These are phyloP conservation scores for Otatea glauca DNA, from an alignment of 176 grass and related monocot genomes.

Conservation along the genomic window DNA sequence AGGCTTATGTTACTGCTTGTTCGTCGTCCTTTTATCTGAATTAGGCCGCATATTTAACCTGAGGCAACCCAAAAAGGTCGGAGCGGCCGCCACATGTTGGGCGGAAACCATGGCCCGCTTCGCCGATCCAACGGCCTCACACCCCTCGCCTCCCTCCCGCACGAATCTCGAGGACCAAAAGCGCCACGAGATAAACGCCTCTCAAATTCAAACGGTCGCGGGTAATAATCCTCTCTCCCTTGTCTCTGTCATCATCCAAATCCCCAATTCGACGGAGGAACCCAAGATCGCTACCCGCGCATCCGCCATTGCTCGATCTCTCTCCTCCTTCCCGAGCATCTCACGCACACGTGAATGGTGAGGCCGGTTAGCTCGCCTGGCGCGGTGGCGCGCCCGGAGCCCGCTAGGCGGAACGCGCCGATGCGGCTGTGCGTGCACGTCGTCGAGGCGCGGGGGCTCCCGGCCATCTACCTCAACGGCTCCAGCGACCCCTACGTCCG, in stretches of 20 bases:
- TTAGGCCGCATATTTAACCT: not conserved
- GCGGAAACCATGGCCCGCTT: not conserved
- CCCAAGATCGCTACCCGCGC: not conserved
- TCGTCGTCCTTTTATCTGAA: not conserved
- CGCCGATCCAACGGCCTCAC: constrained; percentile 25
- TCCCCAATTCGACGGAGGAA: constrained; percentile 39
- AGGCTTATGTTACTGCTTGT: no score
- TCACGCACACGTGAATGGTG: no score
- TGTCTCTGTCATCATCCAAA: constrained; percentile 31
- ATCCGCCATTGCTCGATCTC: constrained; percentile 33
- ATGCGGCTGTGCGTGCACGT: constrained; percentile 92
- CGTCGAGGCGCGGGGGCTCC: constrained; percentile 75
- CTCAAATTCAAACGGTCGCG: constrained; percentile 47
- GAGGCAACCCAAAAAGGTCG: constrained; percentile 18
- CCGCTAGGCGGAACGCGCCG: constrained; percentile 35
- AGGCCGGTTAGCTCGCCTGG: not conserved
- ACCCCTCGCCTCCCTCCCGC: not conserved
- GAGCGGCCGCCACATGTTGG: constrained; percentile 25
- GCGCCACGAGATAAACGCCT: constrained; percentile 34
- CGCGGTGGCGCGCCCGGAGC: constrained; percentile 22
- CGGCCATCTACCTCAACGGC: constrained; percentile 63
- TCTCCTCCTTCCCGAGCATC: not conserved
- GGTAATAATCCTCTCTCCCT: not conserved
- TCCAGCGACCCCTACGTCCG: constrained; percentile 75
- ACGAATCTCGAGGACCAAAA: constrained; percentile 22